A percentile compares a stretch with the other conserved stretches of the same genome.
These are phyloP conservation scores for Serpula lacrymans DNA, from an alignment of 768 basidiomycete genomes.

Conservation along the genomic window DNA sequence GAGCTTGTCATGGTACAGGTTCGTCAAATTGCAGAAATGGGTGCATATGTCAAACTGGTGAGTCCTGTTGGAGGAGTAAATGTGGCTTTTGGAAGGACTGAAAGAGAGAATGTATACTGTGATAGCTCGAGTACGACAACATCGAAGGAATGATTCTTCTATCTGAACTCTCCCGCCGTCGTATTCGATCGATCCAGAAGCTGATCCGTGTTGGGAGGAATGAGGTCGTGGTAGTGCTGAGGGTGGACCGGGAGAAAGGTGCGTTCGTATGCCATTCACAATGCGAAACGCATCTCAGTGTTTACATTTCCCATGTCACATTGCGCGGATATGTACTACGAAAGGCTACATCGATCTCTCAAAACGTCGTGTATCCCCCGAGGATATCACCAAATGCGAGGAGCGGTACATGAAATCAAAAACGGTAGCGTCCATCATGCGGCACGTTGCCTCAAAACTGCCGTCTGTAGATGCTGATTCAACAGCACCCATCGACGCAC, in stretches of 20 bases:
- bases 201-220: slow-evolving; percentile 96
- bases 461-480: slow-evolving; percentile 36
- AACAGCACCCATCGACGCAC: slow-evolving; percentile 28
- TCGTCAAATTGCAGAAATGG: slow-evolving; percentile 99
- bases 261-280: slow-evolving; percentile 17
- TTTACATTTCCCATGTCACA: not conserved
- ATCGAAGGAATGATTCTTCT: slow-evolving; percentile 99
- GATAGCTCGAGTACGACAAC: slow-evolving; percentile 95
- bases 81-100: too few species aligned
- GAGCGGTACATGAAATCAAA: slow-evolving; percentile 98
- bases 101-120: not conserved
- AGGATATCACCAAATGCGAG: slow-evolving; percentile 98
- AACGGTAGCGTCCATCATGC: slow-evolving; percentile 89
- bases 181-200: slow-evolving; percentile 96
- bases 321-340: not conserved
- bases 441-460: slow-evolving; percentile 86
- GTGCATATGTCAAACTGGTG: slow-evolving; percentile 97
- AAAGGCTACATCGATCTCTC: slow-evolving; percentile 98
- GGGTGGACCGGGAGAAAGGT: slow-evolving; percentile 99
- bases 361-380: slow-evolving; percentile 95
- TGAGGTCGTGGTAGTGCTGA: slow-evolving; percentile 95
- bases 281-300: too few species aligned
- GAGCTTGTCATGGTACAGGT: slow-evolving; percentile 99
- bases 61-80: too few species aligned
- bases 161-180: slow-evolving; percentile 94